A percentile compares a stretch with the other conserved stretches of the same genome.
phyloP scores from a whole-genome alignment of 208 protist genomes.

The Leishmania braziliensis region DNA sequence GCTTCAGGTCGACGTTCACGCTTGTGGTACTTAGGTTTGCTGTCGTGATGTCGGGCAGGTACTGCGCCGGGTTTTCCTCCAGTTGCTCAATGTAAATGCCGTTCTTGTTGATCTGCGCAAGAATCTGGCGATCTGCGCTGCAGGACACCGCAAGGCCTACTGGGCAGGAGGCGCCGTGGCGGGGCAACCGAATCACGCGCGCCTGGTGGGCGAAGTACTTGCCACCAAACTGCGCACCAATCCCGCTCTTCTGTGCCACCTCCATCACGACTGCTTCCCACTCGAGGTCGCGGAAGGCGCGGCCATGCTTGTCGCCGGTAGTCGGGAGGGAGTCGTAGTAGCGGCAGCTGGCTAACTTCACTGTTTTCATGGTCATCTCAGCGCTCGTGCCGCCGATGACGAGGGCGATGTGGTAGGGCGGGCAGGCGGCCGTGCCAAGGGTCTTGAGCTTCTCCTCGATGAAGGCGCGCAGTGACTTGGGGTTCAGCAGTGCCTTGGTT shows the following conservation, averaged over 20 bases:
- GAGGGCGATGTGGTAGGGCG: conserved; percentile 97
- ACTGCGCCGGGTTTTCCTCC: conserved; percentile 92
- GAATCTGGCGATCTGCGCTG: conserved; percentile 96
- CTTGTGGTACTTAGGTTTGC: conserved; percentile 40
- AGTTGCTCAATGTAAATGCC: conserved; percentile 96
- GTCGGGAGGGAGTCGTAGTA: conserved; percentile 97
- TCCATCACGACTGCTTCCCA: conserved; percentile 93
- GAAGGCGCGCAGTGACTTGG: conserved; percentile 91
- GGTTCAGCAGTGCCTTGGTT: conserved; percentile 96
- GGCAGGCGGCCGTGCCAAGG: conserved; percentile 97
- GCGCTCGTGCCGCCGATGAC: conserved; percentile 97
- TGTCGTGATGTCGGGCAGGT: conserved; percentile 84
- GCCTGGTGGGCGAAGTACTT: conserved; percentile 98
- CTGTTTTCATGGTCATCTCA: conserved; percentile 98
- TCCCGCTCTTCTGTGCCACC: conserved; percentile 85
- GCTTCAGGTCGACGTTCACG: conserved; percentile 91
- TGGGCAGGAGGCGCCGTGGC: conserved; percentile 92
- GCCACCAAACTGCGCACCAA: conserved; percentile 97
- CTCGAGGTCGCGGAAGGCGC: conserved; percentile 96
- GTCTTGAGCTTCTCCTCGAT: conserved; percentile 95
- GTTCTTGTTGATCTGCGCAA: conserved; percentile 93
- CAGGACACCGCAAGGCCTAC: conserved; percentile 97
- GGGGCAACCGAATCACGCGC: conserved; percentile 91
- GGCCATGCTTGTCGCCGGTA: conserved; percentile 88
- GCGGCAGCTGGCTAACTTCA: conserved; percentile 94